These are phyloP conservation scores for Byssothecium circinans DNA, from an alignment of 2,329 filamentous ascomycete genomes.

Conservation along the genomic window DNA sequence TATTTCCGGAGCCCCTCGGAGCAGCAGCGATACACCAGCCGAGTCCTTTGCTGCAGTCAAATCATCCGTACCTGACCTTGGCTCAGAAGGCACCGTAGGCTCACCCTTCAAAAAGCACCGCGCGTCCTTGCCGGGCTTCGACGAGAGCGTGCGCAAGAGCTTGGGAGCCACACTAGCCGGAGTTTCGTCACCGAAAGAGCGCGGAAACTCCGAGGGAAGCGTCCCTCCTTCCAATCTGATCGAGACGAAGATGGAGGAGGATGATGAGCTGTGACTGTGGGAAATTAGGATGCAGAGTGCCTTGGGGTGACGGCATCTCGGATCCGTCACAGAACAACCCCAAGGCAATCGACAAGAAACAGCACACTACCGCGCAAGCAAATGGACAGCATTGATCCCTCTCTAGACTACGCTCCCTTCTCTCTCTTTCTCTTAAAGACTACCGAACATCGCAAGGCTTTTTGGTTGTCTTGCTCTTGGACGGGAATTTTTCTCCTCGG, in stretches of 20 bases:
- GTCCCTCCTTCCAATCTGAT: slow-evolving; percentile 17
- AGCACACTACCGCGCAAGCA: no score
- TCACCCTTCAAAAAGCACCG: slow-evolving; percentile 78
- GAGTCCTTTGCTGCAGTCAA: slow-evolving; percentile 35
- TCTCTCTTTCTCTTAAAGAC: no score
- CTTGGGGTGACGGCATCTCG: slow-evolving; percentile 16
- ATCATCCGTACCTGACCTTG: slow-evolving; percentile 44
- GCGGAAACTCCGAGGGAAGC: slow-evolving; percentile 36
- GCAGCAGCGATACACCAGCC: slow-evolving; percentile 14
- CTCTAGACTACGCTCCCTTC: no score
- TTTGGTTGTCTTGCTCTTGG: no score
- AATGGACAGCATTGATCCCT: no score
- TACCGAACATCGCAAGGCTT: no score
- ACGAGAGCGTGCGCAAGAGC: slow-evolving; percentile 47
- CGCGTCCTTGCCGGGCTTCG: slow-evolving; percentile 59
- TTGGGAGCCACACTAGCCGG: slow-evolving; percentile 36
- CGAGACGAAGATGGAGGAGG: slow-evolving; percentile 45
- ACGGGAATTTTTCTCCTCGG: no score
- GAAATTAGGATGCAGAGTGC: slow-evolving; percentile 26
- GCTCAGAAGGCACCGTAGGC: slow-evolving; percentile 58
- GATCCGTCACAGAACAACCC: no score
- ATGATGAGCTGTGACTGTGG: slow-evolving; percentile 49
- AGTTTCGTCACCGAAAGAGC: slow-evolving; percentile 29
- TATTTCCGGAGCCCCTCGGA: slow-evolving; percentile 26
- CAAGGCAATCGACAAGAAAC: no score